Evolutionary conservation across 352 stramenopile species (phyloP), one percentile per base, ranked within the genome.

Genomic region (Pythium guiyangense): DNA sequence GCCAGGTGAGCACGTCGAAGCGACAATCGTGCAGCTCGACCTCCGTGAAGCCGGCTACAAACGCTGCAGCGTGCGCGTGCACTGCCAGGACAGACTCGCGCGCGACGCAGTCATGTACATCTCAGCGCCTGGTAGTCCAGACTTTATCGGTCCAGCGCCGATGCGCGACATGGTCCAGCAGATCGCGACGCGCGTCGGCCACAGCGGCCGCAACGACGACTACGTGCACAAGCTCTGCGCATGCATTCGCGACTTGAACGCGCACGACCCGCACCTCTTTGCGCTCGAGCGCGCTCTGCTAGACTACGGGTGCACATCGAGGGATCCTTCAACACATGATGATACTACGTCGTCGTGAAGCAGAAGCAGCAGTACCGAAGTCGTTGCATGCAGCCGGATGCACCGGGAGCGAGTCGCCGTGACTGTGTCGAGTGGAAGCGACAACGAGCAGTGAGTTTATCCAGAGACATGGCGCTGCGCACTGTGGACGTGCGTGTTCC

Each of bases 21-120:
- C 73, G 63, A 92, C 84, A 46, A 66, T 96, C 37, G 73, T 74
- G 29, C 77, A 93, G 54, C 74, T 96, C 18, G 86, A 96, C 63
- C 81, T 88, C 61, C 84, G 88, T 49, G 88, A 96, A 61, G 78
- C 85, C 15, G 86, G 86, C 44, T 96, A 96, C 63, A 78, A 91
- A 54, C 79, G 82, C 29, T 69, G 79, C 64, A 67, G 80, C 45
- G 80, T 96, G 18, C 74, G 90, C 27, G 87, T 95, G 6, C 66
- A 84, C 57, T 94, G 84, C 69, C 74, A 74, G 35, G 81, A 94
- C 48, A 84, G 82, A 25, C 56, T 74, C 20, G 64, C 80, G 45
- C 78, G 86, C 49, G 66, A 72, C 26, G 88, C 88, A 5, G 61
- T 93, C 26, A 84, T 96, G 20, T 96, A 95, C 63, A 91, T 93